A percentile compares a stretch with the other conserved stretches of the same genome.
Evolutionary conservation across 805 yeast genomes (phyloP).

Genomic region (Teunomyces panamensis): DNA sequence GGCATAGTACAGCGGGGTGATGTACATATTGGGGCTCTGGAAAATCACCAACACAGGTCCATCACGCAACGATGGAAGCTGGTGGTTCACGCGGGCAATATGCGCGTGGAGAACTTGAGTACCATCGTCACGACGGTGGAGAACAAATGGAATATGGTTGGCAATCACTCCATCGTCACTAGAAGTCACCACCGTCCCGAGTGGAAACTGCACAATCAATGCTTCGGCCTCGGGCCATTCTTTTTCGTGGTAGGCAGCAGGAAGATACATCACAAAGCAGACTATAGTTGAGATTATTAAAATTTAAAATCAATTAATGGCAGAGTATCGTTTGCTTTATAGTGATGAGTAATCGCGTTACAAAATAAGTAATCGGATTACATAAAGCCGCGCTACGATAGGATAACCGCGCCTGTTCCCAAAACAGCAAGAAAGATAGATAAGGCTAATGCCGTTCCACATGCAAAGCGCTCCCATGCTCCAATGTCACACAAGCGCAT

Average conservation of each 20-base stretch:
- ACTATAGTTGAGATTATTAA: background rate
- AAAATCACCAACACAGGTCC: slow-evolving; percentile 48
- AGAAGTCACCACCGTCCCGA: slow-evolving; percentile 47
- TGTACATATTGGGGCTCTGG: slow-evolving; percentile 50
- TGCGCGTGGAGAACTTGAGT: slow-evolving; percentile 50
- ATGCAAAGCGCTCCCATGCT: slow-evolving; percentile 12
- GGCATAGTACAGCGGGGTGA: slow-evolving; percentile 59
- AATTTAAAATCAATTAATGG: background rate
- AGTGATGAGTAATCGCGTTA: too few species aligned
- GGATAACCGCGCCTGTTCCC: slow-evolving; percentile 17
- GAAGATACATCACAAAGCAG: slow-evolving; percentile 33
- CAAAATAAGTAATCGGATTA: too few species aligned
- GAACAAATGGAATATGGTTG: slow-evolving; percentile 55
- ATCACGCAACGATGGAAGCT: slow-evolving; percentile 40
- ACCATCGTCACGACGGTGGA: slow-evolving; percentile 36
- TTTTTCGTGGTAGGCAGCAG: slow-evolving; percentile 26
- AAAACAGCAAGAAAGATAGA: slow-evolving; percentile 14
- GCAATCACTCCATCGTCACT: slow-evolving; percentile 43
- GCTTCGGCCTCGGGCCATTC: slow-evolving; percentile 37
- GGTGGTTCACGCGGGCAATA: slow-evolving; percentile 52
- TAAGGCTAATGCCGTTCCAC: slow-evolving; percentile 9
- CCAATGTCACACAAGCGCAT: slow-evolving; percentile 20
- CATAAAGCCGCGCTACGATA: too few species aligned
- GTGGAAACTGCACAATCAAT: slow-evolving; percentile 47
- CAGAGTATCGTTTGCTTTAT: too few species aligned